These are phyloP conservation scores for Russula compacta DNA, from an alignment of 768 basidiomycete genomes.

Conservation along the genomic window DNA sequence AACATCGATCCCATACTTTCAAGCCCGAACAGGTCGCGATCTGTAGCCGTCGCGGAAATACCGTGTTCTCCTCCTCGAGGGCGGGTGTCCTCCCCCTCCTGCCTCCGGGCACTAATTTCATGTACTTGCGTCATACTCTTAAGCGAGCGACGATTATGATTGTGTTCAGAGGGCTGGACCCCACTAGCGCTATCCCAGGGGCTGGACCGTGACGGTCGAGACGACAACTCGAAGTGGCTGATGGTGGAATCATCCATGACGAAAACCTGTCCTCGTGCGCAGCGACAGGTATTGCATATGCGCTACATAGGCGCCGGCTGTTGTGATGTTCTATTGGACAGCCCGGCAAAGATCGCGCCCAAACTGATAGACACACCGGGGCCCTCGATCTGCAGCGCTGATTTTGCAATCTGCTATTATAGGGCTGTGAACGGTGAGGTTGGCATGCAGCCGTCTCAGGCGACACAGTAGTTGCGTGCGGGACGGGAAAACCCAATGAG, in stretches of 20 bases:
- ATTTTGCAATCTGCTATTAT: not conserved
- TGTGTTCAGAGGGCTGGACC: not conserved
- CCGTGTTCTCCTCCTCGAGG: not conserved
- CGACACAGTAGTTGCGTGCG: not conserved
- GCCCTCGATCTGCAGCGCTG: slow-evolving; percentile 9
- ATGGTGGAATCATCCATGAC: not conserved
- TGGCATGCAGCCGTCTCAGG: slow-evolving; percentile 5
- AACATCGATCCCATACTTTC: not conserved
- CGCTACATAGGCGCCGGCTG: slow-evolving; percentile 1
- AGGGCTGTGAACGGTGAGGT: slow-evolving; percentile 5
- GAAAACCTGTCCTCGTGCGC: slow-evolving; percentile 3
- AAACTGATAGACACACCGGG: not conserved
- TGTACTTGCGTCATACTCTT: not conserved
- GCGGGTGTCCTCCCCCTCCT: not conserved
- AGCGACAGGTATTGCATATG: slow-evolving; percentile 3
- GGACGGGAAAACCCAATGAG: not conserved
- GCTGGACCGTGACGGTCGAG: not conserved
- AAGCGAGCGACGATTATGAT: not conserved
- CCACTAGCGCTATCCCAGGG: not conserved
- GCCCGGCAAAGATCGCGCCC: slow-evolving; percentile 16
- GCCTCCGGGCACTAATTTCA: not conserved
- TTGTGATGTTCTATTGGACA: not conserved
- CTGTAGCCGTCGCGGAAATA: slow-evolving; percentile 7
- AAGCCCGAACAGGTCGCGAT: slow-evolving; percentile 17
- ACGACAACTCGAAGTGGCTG: not conserved